Base-by-base conservation (phyloP, 2,329 filamentous ascomycete genomes). In the Penicillium hordei region DNA sequence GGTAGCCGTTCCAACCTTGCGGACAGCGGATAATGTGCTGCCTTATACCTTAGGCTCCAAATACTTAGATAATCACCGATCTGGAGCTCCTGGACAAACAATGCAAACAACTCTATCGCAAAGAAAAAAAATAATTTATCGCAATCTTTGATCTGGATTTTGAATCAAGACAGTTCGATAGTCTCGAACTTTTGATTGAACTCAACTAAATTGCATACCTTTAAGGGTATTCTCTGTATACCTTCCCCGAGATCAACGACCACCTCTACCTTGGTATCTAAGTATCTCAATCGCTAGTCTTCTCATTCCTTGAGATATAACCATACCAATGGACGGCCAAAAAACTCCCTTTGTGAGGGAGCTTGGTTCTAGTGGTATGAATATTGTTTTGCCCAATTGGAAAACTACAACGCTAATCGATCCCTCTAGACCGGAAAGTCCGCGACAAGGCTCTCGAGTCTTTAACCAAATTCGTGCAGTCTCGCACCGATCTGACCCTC, bases 401-500 rank as follows among this genome's bases (percentile, higher is more conserved):
- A 29, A 19, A 25, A 27, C 3, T 15, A n/a, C 17, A 31, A 46
- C 33, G n/a, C 53, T 63, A 52, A 64, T 56, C 5, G 52, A n/a
- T 49, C 42, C 43, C 17, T 54, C 21, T 38, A 95, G 91, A 95
- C 76, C 87, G 89, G 71, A 87, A 87, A 76, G 86, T 85, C 57
- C 89, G 91, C 71, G 89, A 89, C 72, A 83, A 89, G 62, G 90
- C 92, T 54, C 83, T 97, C 73, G 79, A 83, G 52, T 90, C 89
- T 48, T 86, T 97, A 29, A 86, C 87, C 64, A 83, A 86, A 49
- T 97, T 90, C 80, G 88, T 97, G 72, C 82, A 85, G 60, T 81
- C 84, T 60, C 82, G 84, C 67, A 80, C 75, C 54, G 73, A 82
- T 53, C 84, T 97, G 60, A 78, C 84, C 19, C 79, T 84, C 40